Percentiles rank a stretch among this genome's conserved stretches.
Conservation (phyloP, 768 basidiomycete genomes). For the Tulasnella sp. region DNA sequence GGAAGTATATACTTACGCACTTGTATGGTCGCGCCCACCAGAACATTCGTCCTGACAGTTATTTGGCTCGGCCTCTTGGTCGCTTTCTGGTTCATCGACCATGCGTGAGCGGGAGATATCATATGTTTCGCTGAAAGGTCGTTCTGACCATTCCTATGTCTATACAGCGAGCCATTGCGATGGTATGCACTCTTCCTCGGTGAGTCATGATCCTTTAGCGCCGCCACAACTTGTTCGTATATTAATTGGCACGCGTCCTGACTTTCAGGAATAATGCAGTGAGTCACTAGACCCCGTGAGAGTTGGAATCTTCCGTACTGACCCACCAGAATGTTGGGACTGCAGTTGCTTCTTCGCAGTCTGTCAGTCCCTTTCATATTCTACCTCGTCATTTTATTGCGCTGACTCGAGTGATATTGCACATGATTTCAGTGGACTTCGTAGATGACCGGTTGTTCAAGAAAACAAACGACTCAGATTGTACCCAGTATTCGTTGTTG, state of each 20-base stretch:
- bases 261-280: constrained; percentile 57
- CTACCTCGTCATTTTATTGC: not conserved
- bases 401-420: too few relatives aligned
- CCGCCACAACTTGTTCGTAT: constrained; percentile 14
- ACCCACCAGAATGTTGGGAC: not conserved
- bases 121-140: constrained; percentile 7
- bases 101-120: constrained; percentile 49
- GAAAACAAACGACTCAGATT: constrained; percentile 87
- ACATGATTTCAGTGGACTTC: constrained; percentile 60
- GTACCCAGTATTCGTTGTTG: constrained; percentile 75
- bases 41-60: constrained; percentile 75
- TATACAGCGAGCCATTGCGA: constrained; percentile 57
- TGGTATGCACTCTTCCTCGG: constrained; percentile 79
- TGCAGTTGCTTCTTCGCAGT: constrained; percentile 73
- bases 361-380: constrained; percentile 40
- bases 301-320: constrained; percentile 23
- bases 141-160: constrained; percentile 19
- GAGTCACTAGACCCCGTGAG: constrained; percentile 23
- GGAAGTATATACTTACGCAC: not conserved
- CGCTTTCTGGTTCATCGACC: constrained; percentile 92
- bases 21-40: constrained; percentile 29
- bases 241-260: constrained; percentile 21
- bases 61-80: constrained; percentile 78
- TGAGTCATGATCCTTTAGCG: constrained; percentile 4
- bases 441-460: constrained; percentile 92